Evolutionary conservation across 192 early-diverging fungal genomes (phyloP).

Genomic region (Rhizophagus sp.): DNA sequence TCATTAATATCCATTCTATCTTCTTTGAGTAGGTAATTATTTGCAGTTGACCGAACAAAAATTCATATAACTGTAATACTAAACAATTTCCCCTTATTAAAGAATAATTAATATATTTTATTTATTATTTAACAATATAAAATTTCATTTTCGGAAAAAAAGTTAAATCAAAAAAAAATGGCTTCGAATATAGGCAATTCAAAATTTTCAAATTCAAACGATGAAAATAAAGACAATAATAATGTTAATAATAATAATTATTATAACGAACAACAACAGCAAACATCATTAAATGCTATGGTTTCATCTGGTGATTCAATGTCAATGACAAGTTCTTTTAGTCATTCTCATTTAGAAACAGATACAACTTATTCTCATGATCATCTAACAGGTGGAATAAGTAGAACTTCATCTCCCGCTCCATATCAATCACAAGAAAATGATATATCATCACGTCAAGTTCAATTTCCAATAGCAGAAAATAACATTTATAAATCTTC

Average conservation of each 20-base stretch:
- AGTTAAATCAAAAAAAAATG: neutral
- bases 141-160: neutral
- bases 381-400: neutral
- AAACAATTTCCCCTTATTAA: neutral
- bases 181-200: neutral
- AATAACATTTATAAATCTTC: neutral
- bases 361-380: neutral
- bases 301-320: neutral
- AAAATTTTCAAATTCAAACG: neutral
- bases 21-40: neutral
- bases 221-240: too few species aligned
- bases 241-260: too few species aligned
- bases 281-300: neutral
- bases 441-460: neutral
- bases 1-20: neutral
- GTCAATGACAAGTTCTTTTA: neutral
- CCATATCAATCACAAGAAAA: neutral
- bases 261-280: neutral
- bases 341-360: neutral
- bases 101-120: neutral
- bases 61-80: neutral
- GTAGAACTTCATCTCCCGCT: neutral
- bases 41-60: neutral
- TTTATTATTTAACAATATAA: neutral
- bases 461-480: neutral